These are phyloP conservation scores for Trichoderma oligosporum DNA, from an alignment of 2,329 filamentous ascomycete genomes.

Conservation along the genomic window DNA sequence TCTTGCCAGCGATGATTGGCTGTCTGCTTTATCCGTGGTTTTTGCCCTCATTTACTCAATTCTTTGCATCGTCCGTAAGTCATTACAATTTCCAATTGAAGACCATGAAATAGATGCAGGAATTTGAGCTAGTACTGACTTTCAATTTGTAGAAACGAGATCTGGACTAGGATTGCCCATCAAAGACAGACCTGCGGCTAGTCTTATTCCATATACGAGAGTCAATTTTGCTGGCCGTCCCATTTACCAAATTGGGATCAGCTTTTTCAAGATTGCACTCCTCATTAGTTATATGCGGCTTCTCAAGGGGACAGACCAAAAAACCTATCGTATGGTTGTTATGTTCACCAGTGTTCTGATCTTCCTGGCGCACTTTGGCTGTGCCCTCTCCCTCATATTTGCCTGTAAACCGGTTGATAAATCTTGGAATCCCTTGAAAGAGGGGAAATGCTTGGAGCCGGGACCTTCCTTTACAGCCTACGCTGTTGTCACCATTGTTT, in stretches of 20 bases:
- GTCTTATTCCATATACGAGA: conserved; percentile 43
- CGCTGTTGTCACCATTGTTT: conserved; percentile 49
- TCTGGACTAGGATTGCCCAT: conserved; percentile 51
- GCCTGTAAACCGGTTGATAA: conserved; percentile 45
- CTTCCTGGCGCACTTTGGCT: conserved; percentile 46
- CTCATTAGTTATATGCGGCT: conserved; percentile 51
- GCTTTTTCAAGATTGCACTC: conserved; percentile 54
- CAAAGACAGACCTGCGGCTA: conserved; percentile 39
- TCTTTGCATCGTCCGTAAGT: conserved; percentile 48
- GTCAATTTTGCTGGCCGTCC: conserved; percentile 53
- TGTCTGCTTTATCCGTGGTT: conserved; percentile 38
- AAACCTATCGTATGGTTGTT: conserved; percentile 42
- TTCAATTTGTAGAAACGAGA: conserved; percentile 43
- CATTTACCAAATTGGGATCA: conserved; percentile 53
- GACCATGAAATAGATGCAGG: no score
- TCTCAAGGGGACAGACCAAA: conserved; percentile 46
- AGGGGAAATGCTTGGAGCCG: conserved; percentile 43
- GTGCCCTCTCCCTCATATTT: conserved; percentile 47
- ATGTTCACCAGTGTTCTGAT: conserved; percentile 42
- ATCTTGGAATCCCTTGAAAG: conserved; percentile 42
- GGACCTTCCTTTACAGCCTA: conserved; percentile 50
- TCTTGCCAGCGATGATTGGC: conserved; percentile 47
- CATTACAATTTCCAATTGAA: not conserved
- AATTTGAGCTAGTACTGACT: conserved; percentile 1
- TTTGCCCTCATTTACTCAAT: conserved; percentile 49